Conservation (phyloP, 768 basidiomycete genomes). For the Pleurotus djamor region DNA sequence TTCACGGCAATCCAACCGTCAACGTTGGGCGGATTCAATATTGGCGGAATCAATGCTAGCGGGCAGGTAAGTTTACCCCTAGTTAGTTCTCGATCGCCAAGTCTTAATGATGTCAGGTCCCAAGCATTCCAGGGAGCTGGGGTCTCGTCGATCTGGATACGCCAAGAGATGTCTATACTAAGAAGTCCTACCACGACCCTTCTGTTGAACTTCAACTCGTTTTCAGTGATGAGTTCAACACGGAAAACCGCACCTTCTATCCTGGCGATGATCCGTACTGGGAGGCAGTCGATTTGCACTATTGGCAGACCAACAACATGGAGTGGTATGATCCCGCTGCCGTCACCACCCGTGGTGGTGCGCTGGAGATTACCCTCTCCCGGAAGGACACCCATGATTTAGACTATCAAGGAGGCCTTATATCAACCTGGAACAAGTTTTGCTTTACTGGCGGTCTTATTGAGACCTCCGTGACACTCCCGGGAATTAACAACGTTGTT, state of each 20-base stretch:
- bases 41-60: constrained; percentile 74
- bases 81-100: neutral
- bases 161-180: constrained; percentile 54
- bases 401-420: constrained; percentile 69
- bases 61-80: constrained; percentile 51
- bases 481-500: constrained; percentile 60
- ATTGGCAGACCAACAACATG: constrained; percentile 78
- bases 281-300: constrained; percentile 82
- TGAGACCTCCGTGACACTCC: constrained; percentile 65
- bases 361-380: constrained; percentile 72
- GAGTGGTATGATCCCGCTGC: constrained; percentile 91
- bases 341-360: constrained; percentile 70
- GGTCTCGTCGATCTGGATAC: constrained; percentile 79
- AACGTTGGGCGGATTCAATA: constrained; percentile 60
- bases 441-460: constrained; percentile 91
- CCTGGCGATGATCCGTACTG: constrained; percentile 90
- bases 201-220: constrained; percentile 61
- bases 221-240: constrained; percentile 89
- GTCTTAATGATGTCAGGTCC: constrained; percentile 36
- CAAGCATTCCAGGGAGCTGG: constrained; percentile 58
- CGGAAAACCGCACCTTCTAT: constrained; percentile 77
- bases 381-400: constrained; percentile 67
- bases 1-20: constrained; percentile 44
- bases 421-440: constrained; percentile 85
- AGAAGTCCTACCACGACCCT: constrained; percentile 50